These are phyloP conservation scores for Fusarium scirpi DNA, from an alignment of 2,329 filamentous ascomycete species.

Conservation along the genomic window DNA sequence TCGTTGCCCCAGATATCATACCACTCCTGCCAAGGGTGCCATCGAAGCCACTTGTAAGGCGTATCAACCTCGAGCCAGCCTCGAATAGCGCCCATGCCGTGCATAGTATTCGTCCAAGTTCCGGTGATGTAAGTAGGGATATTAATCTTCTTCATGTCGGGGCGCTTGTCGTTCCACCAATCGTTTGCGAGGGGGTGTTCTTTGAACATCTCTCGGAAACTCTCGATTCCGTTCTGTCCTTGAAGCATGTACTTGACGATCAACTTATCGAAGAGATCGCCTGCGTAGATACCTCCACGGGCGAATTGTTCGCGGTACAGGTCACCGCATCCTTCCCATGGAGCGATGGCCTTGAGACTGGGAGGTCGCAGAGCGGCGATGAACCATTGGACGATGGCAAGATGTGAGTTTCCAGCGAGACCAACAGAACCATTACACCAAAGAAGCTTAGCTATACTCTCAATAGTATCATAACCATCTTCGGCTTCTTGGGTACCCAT, in stretches of 20 bases:
- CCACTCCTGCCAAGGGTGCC: conserved; percentile 27
- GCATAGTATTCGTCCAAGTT: conserved; percentile 17
- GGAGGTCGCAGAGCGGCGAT: conserved; percentile 8
- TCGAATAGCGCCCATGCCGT: conserved; percentile 11
- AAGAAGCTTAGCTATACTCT: neutral
- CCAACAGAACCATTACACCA: conserved; percentile 7
- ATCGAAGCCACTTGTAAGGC: conserved; percentile 14
- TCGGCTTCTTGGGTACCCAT: conserved; percentile 20
- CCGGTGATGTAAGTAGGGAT: conserved; percentile 14
- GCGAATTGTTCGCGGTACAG: conserved; percentile 10
- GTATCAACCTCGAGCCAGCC: conserved; percentile 18
- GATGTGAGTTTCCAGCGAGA: conserved; percentile 11
- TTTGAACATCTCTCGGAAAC: conserved; percentile 17
- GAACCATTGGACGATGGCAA: conserved; percentile 19
- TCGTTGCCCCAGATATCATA: conserved; percentile 21
- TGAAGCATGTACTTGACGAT: conserved; percentile 26
- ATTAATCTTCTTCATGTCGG: conserved; percentile 19
- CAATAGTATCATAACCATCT: conserved; percentile 6
- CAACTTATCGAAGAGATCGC: conserved; percentile 1
- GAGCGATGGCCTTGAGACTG: conserved; percentile 14
- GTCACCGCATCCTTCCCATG: conserved; percentile 13
- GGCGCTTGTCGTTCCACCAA: conserved; percentile 20
- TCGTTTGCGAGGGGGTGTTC: conserved; percentile 2
- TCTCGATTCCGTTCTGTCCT: conserved; percentile 1
- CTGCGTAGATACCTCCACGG: neutral